Conservation (phyloP, 768 basidiomycete species). For the Auricularia cornea region DNA sequence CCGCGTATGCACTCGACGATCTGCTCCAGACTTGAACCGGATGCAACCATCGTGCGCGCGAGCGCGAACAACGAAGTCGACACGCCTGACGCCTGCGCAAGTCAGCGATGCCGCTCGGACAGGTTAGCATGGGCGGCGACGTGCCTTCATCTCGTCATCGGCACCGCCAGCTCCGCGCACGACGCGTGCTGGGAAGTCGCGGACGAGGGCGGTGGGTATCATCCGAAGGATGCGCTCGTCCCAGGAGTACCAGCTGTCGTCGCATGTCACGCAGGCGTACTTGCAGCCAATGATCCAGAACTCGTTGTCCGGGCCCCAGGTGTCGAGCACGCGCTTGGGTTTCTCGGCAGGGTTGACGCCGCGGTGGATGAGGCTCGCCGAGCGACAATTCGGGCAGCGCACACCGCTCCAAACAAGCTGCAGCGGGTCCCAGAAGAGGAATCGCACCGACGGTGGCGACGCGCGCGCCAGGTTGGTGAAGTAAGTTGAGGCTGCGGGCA, state of each 20-base stretch:
- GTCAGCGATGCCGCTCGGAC: too few species aligned
- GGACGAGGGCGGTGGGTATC: background rate
- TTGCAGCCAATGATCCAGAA: constrained; percentile 67
- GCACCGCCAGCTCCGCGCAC: too few species aligned
- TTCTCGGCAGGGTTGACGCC: constrained; percentile 46
- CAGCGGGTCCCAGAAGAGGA: constrained; percentile 83
- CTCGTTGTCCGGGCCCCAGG: constrained; percentile 27
- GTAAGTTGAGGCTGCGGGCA: constrained; percentile 31
- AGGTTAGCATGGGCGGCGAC: too few species aligned
- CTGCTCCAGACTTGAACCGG: background rate
- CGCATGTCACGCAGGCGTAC: constrained; percentile 51
- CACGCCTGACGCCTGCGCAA: background rate
- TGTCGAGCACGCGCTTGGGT: constrained; percentile 66
- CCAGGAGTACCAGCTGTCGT: constrained; percentile 58
- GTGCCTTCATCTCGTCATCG: too few species aligned
- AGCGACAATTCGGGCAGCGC: constrained; percentile 55
- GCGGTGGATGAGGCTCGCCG: constrained; percentile 47
- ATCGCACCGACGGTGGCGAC: constrained; percentile 37
- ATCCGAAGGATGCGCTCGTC: constrained; percentile 64
- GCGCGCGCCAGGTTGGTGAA: background rate
- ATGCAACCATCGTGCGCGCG: background rate
- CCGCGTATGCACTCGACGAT: background rate
- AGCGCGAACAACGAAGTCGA: background rate
- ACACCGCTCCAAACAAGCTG: constrained; percentile 79
- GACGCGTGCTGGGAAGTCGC: too few species aligned